phyloP scores from a whole-genome alignment of 768 basidiomycete species.

The Suillus brevipes region DNA sequence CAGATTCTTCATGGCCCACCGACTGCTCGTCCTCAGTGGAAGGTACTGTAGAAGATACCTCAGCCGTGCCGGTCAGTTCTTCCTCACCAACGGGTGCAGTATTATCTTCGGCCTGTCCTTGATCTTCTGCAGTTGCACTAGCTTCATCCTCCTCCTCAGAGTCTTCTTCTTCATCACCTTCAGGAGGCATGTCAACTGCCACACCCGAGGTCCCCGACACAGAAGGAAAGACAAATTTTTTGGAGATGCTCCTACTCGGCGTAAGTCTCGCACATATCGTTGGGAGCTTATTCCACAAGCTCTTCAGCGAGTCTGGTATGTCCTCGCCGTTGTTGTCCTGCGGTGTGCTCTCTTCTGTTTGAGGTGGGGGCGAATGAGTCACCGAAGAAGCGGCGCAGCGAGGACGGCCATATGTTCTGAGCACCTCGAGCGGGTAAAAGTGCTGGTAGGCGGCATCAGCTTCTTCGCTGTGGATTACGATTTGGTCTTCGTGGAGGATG shows the following conservation, averaged over 20 bases:
- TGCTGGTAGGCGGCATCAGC: conserved; percentile 64
- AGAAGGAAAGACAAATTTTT: conserved; percentile 53
- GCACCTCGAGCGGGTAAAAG: conserved; percentile 56
- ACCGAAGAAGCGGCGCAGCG: conserved; percentile 23
- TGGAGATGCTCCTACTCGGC: conserved; percentile 49
- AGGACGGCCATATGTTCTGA: conserved; percentile 30
- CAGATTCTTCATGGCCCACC: background rate
- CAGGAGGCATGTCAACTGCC: background rate
- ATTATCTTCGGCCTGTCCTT: background rate
- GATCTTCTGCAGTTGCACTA: conserved; percentile 1
- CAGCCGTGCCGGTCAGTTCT: background rate
- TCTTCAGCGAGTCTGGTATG: conserved; percentile 6
- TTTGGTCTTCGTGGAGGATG: conserved; percentile 62
- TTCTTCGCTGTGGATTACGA: conserved; percentile 77
- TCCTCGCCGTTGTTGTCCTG: conserved; percentile 6
- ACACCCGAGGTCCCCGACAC: conserved; percentile 9
- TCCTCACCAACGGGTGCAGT: background rate
- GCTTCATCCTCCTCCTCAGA: conserved; percentile 6
- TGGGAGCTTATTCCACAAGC: conserved; percentile 35
- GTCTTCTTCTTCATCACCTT: background rate
- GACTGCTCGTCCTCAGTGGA: background rate
- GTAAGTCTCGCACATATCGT: conserved; percentile 42
- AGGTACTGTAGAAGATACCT: background rate
- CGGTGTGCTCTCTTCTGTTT: background rate
- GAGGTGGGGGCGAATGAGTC: conserved; percentile 9